Base-by-base conservation (phyloP, 805 yeast genomes). In the Candida nitratophila region DNA sequence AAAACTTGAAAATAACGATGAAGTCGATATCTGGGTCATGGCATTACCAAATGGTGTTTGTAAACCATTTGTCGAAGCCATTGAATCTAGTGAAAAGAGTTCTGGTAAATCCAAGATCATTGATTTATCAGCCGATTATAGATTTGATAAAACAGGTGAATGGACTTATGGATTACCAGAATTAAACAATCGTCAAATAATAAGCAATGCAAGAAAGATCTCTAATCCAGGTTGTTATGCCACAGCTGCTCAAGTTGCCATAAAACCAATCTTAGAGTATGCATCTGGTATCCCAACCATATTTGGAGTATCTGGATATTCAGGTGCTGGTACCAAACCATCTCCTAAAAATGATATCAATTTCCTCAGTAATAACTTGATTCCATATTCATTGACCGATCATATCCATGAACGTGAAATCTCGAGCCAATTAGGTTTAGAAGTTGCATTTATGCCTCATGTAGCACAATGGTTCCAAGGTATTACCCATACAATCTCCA, bases 401-500 rank as follows among this genome's bases (percentile, higher is more conserved):
- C 99, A 93, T 65, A 84, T 93, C 47, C 99, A 93, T 63, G 99
- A 93, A 73, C 79, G 83, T 50, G 99, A 93, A 68, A 84, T 95
- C 48, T 86, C 96, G 36, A 59, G 74, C 15, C 90, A 84, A 53
- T 71, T 93, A 48, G 95, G 95, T 3, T 66, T 69, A 37, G 76
- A 79, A 30, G 88, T 93, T 41, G 91, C 96, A 4, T 93, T 93
- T 64, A 79, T 86, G 51, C 99, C 99, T 19, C 99, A 93, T 59
- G 99, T 93, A 47, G 99, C 97, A 2, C 95, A 85, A 63, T 93
- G 99, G 99, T 93, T 93, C 80, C 98, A 95, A 69, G 99, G 99
- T 55, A 93, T 93, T 53, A 76, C 96, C 1, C 86, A 86, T 57
- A 91, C 99, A 19, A 83, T 93, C 44, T 81, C 88, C 36, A 85